These are phyloP conservation scores for Nepenthes alata DNA, from an alignment of 179 eudicot genomes.

Conservation along the genomic window DNA sequence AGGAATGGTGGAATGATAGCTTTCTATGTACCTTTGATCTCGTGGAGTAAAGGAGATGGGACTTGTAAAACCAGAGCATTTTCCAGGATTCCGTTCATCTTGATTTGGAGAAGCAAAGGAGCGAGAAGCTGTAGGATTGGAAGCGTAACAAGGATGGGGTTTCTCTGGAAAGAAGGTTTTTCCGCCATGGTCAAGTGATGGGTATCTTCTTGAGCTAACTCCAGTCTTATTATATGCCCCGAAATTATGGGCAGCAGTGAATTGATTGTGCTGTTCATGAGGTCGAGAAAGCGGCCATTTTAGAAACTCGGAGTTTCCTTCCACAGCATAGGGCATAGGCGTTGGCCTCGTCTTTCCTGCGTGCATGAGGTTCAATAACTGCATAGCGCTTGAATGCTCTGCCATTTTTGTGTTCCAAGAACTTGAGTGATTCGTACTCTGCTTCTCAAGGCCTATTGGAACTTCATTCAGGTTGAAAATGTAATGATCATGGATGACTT, in stretches of 20 bases:
- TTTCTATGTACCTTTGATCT: slow-evolving; percentile 16
- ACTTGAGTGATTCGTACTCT: not conserved
- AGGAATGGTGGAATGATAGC: slow-evolving; percentile 3
- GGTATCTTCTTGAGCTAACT: slow-evolving; percentile 12
- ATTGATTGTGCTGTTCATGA: slow-evolving; percentile 3
- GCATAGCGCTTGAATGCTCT: slow-evolving; percentile 3
- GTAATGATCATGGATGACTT: not conserved
- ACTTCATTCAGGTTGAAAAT: slow-evolving; percentile 2
- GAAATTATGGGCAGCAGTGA: not conserved
- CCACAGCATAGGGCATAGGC: not conserved
- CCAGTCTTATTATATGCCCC: not conserved
- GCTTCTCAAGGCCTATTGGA: not conserved
- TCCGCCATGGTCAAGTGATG: slow-evolving; percentile 8
- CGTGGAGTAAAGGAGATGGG: slow-evolving; percentile 20
- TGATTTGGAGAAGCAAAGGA: slow-evolving; percentile 9
- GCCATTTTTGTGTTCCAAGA: slow-evolving; percentile 3
- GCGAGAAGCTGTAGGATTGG: slow-evolving; percentile 4
- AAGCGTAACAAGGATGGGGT: slow-evolving; percentile 20
- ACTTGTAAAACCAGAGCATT: slow-evolving; percentile 8
- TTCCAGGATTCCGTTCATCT: slow-evolving; percentile 4
- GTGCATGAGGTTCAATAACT: not conserved
- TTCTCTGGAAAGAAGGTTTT: slow-evolving; percentile 3
- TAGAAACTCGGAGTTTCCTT: not conserved
- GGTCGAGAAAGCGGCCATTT: not conserved
- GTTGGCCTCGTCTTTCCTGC: not conserved